phyloP scores from a whole-genome alignment of 2,329 filamentous ascomycete genomes.

The Myriosclerotinia curreyana region DNA sequence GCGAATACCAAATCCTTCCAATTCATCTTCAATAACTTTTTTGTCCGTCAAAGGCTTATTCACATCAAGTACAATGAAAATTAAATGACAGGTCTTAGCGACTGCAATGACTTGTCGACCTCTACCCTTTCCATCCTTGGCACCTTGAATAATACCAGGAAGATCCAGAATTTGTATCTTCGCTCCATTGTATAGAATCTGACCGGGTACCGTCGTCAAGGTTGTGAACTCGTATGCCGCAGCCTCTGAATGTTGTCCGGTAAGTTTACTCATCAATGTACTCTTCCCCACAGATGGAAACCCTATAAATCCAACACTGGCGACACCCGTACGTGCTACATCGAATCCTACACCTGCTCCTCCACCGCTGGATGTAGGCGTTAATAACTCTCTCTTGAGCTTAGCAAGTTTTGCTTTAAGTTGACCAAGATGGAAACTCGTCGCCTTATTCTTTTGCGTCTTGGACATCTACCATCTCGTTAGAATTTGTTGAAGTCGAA shows the following conservation, averaged over 20 bases:
- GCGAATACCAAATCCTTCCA: constrained; percentile 95
- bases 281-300: constrained; percentile 98
- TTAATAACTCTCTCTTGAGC: constrained; percentile 92
- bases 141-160: constrained; percentile 97
- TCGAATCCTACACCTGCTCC: constrained; percentile 89
- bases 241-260: constrained; percentile 94
- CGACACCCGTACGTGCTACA: constrained; percentile 94
- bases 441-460: constrained; percentile 97
- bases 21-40: constrained; percentile 86
- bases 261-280: constrained; percentile 92
- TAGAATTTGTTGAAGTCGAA: constrained; percentile 26
- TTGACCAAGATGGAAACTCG: constrained; percentile 90
- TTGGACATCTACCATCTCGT: constrained; percentile 69
- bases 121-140: constrained; percentile 96
- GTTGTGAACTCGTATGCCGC: constrained; percentile 99
- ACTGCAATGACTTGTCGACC: constrained; percentile 98
- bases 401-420: constrained; percentile 98
- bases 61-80: constrained; percentile 97
- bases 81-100: constrained; percentile 96
- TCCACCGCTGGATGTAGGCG: constrained; percentile 77
- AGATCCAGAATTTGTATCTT: constrained; percentile 98
- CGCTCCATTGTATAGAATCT: constrained; percentile 93
- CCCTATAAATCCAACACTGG: constrained; percentile 94
- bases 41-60: constrained; percentile 99
- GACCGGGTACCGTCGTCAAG: constrained; percentile 92